Percentiles rank a stretch among this genome's conserved stretches.
phyloP scores from a whole-genome alignment of 1,284 basidiomycete species.

The Thelephora terrestris region DNA sequence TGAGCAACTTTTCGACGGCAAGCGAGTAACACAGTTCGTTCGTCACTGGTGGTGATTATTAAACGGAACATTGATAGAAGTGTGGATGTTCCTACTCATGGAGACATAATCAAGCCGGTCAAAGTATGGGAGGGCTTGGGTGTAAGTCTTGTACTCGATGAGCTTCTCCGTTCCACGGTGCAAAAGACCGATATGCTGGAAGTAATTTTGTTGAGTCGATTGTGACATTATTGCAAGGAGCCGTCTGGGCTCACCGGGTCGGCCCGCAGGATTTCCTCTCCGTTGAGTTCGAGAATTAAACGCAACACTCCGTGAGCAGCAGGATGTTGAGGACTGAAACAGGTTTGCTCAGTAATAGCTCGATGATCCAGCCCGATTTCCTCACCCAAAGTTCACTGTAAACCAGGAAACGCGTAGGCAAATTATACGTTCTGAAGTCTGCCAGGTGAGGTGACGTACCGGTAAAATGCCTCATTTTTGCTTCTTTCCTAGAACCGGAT shows the following conservation, averaged over 20 bases:
- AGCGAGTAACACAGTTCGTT: constrained; percentile 96
- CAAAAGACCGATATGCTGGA: constrained; percentile 87
- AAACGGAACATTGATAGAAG: constrained; percentile 2
- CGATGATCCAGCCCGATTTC: not conserved
- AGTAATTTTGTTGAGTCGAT: constrained; percentile 7
- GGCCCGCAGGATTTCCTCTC: constrained; percentile 87
- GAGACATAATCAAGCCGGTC: constrained; percentile 99
- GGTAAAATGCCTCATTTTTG: constrained; percentile 88
- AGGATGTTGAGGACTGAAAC: constrained; percentile 83
- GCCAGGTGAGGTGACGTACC: constrained; percentile 36
- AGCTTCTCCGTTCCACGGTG: constrained; percentile 98
- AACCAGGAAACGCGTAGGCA: not conserved
- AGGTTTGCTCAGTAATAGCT: not conserved
- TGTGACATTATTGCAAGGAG: not conserved
- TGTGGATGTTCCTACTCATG: constrained; percentile 64
- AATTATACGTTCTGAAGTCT: not conserved
- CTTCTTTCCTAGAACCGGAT: constrained; percentile 60
- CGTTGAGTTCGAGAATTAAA: constrained; percentile 95
- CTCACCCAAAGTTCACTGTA: constrained; percentile 83
- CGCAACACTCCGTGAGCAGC: constrained; percentile 98
- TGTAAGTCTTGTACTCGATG: constrained; percentile 99
- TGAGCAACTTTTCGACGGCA: constrained; percentile 96
- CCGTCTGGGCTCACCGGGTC: constrained; percentile 60
- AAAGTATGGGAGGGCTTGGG: constrained; percentile 97
- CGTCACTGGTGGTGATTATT: constrained; percentile 53